phyloP scores from a whole-genome alignment of 495 filamentous ascomycete genomes.

The Xylaria grammica region DNA sequence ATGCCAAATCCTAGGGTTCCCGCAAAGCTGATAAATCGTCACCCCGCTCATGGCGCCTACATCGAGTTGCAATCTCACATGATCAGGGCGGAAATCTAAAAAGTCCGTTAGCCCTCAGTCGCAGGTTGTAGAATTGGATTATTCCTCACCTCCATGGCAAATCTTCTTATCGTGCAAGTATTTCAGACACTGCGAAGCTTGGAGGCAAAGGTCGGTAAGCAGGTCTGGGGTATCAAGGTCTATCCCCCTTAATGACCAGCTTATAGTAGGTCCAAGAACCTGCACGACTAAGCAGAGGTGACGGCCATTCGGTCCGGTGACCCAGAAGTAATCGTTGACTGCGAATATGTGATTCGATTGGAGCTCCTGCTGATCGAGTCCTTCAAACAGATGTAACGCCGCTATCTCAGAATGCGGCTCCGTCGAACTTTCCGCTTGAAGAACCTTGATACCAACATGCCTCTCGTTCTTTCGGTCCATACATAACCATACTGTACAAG shows the following conservation, averaged over 20 bases:
- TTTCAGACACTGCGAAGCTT: slow-evolving; percentile 2
- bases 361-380: not conserved
- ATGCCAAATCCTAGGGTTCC: not conserved
- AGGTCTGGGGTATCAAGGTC: slow-evolving; percentile 2
- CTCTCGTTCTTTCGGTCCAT: slow-evolving; percentile 26
- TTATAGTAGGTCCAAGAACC: slow-evolving; percentile 9
- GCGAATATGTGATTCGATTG: slow-evolving; percentile 17
- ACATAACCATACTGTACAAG: slow-evolving; percentile 60
- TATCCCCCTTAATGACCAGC: not conserved
- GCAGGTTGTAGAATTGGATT: not conserved
- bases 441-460: not conserved
- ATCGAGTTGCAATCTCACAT: slow-evolving; percentile 8
- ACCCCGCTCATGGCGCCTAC: not conserved
- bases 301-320: slow-evolving; percentile 41
- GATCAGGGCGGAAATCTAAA: slow-evolving; percentile 7
- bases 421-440: not conserved
- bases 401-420: slow-evolving; percentile 18
- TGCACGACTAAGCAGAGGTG: slow-evolving; percentile 39
- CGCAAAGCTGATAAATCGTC: slow-evolving; percentile 2
- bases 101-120: not conserved
- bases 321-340: slow-evolving; percentile 35
- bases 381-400: slow-evolving; percentile 16
- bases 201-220: slow-evolving; percentile 9
- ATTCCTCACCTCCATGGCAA: slow-evolving; percentile 10
- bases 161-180: slow-evolving; percentile 11